Conservation (phyloP, 2,329 filamentous ascomycete species). For the Diaporthe sp. region DNA sequence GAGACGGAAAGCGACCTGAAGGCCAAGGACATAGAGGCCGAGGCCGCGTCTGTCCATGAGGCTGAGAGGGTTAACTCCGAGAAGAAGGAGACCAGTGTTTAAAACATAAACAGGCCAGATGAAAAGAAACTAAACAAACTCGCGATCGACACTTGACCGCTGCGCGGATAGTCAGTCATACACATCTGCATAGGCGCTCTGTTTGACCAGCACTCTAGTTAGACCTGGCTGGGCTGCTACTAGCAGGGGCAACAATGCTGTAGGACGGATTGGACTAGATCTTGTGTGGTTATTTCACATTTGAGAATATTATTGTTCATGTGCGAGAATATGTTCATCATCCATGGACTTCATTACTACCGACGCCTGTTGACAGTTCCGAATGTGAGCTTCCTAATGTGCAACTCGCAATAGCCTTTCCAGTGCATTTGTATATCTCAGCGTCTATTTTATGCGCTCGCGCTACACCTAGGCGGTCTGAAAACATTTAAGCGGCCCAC, state of each 20-base stretch:
- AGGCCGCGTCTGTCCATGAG: slow-evolving; percentile 24
- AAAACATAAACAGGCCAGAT: background rate
- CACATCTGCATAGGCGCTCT: background rate
- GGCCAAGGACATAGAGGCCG: slow-evolving; percentile 35
- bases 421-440: background rate
- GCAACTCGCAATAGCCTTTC: background rate
- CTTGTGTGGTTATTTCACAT: background rate
- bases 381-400: background rate
- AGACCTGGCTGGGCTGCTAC: background rate
- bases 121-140: background rate
- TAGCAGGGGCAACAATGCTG: background rate
- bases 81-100: slow-evolving; percentile 32
- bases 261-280: background rate
- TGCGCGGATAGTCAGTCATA: background rate
- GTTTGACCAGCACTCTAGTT: background rate
- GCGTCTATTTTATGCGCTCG: background rate
- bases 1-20: slow-evolving; percentile 46
- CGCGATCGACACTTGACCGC: background rate
- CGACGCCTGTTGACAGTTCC: background rate
- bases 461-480: background rate
- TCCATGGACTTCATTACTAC: background rate
- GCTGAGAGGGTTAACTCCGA: slow-evolving; percentile 21
- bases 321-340: too few species aligned
- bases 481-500: background rate
- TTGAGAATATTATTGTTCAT: background rate